Percentiles rank a stretch among this genome's conserved stretches.
Evolutionary conservation across 169 alveolate genomes (phyloP).

Genomic region (Plasmodium cynomolgi): DNA sequence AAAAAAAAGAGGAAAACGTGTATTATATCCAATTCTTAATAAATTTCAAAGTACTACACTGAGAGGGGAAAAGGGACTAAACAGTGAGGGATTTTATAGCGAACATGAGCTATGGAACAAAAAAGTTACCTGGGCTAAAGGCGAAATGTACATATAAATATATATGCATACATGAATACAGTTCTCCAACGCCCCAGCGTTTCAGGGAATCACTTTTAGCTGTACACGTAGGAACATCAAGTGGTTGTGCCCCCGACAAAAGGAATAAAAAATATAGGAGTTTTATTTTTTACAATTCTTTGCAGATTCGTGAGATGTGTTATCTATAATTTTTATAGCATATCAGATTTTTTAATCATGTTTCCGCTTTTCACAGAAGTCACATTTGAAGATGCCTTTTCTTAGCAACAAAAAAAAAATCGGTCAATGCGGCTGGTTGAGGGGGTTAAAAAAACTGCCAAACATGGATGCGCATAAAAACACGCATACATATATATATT

Average conservation of each 20-base stretch:
- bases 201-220: neutral
- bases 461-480: neutral
- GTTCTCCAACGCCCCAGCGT: neutral
- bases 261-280: neutral
- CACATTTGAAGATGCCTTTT: neutral
- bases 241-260: neutral
- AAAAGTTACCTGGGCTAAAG: neutral
- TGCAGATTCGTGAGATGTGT: neutral
- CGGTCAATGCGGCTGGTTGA: neutral
- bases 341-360: neutral
- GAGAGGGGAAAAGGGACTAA: neutral
- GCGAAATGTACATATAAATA: neutral
- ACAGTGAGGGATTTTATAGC: neutral
- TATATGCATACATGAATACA: neutral
- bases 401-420: neutral
- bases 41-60: neutral
- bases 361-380: neutral
- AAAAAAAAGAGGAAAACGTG: neutral
- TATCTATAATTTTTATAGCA: neutral
- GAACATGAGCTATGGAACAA: neutral
- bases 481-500: neutral
- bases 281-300: neutral
- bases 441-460: neutral
- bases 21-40: neutral
- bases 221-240: neutral